Base-by-base conservation (phyloP, 176 grass and related monocot genomes). In the Aegilops longissima region DNA sequence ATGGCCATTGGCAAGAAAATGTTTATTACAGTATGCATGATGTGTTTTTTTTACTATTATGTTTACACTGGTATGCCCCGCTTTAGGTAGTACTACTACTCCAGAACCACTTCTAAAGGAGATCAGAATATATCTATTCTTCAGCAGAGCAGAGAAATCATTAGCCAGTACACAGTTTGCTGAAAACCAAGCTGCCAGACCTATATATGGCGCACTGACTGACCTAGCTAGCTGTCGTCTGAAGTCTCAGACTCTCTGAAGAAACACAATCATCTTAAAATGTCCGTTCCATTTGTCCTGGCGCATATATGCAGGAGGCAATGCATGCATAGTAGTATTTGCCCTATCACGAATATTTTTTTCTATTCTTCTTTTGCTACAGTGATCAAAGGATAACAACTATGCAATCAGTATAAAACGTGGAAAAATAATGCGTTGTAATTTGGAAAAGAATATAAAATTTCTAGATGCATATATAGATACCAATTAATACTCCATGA, bases 151-250 rank as follows among this genome's bases (percentile, higher is more conserved):
- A 56, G 80, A 56, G 20, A 54, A 70, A 82, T 27, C 33, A 83
- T 74, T 63, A 73, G 49, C 34, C 24, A 52, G 73, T 30, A 52
- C 38, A 14, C 33, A 61, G 14, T 42, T 25, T 62, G 52, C 82
- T 74, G 66, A 74, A 84, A 84, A 73, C 52, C 14, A 84, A 73
- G 54, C 52, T 45, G 73, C 69, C 27, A 66, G 13, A 27, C 44
- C 71, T 76, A 66, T 39, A 72, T n/a, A 84, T 34, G 82, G 71
- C 29, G 65, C 80, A 71, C 66, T 86, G 12, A 71, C 66, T 80
- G 12, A 45, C 17, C 11, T 61, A 66, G 40, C 17, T 61, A 33
- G 16, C 45, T 44, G 51, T 49, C 18, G 35, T 58, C 29, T 73
- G 27, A 73, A 64, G 21, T 69, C 45, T 63, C 34, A 65, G 63